Percentiles rank a stretch among this genome's conserved stretches.
Conservation (phyloP, 345 rosid genomes). For the Corchorus olitorius region DNA sequence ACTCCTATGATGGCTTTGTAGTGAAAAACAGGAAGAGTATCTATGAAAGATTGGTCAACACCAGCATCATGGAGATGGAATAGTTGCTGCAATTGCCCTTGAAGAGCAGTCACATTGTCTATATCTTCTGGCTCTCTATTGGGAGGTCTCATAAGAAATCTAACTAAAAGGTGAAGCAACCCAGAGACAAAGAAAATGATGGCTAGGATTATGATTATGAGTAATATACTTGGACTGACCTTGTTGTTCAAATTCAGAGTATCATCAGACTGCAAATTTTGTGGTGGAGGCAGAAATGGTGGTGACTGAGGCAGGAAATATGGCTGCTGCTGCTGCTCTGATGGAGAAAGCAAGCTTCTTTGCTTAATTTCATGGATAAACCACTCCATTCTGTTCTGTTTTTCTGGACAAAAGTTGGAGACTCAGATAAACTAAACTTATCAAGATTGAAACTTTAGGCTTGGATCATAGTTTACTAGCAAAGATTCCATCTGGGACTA, state of each 20-base stretch:
- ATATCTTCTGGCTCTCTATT: slow-evolving; percentile 67
- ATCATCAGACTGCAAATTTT: slow-evolving; percentile 32
- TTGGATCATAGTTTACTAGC: slow-evolving; percentile 21
- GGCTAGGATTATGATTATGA: slow-evolving; percentile 84
- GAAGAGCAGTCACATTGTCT: slow-evolving; percentile 74
- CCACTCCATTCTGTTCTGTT: slow-evolving; percentile 42
- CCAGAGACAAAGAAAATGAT: slow-evolving; percentile 89
- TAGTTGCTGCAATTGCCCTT: slow-evolving; percentile 95
- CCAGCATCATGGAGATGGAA: slow-evolving; percentile 97
- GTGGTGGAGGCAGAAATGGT: slow-evolving; percentile 31
- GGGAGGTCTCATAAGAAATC: slow-evolving; percentile 71
- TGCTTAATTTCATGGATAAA: slow-evolving; percentile 36
- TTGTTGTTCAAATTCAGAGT: slow-evolving; percentile 56
- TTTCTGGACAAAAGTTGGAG: background rate
- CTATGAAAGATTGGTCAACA: slow-evolving; percentile 93
- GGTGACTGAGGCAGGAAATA: slow-evolving; percentile 31
- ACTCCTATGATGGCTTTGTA: slow-evolving; percentile 82
- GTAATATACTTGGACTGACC: slow-evolving; percentile 78
- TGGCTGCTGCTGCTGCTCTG: slow-evolving; percentile 39
- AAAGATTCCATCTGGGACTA: slow-evolving; percentile 27
- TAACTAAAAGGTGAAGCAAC: slow-evolving; percentile 80
- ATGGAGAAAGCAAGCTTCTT: slow-evolving; percentile 35
- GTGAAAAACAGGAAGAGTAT: slow-evolving; percentile 85
- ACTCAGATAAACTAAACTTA: slow-evolving; percentile 8
- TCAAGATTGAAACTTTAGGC: slow-evolving; percentile 33